Base-by-base conservation (phyloP, 805 yeast species). In the Suhomyces faveliae region DNA sequence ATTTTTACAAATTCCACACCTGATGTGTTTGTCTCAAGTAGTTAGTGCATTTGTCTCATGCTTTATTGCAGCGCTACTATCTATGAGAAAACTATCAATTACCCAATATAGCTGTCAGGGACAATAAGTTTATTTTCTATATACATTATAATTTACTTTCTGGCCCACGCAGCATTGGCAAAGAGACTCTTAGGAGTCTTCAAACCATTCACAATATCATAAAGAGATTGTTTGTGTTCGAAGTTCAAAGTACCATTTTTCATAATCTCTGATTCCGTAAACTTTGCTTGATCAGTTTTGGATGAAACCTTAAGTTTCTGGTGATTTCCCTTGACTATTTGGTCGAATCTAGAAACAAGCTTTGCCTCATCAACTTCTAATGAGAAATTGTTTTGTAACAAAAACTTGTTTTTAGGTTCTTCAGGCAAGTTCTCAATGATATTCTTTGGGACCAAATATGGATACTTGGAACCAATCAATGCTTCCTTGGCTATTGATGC, bases 401-500 rank as follows among this genome's bases (percentile, higher is more conserved):
- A 54, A 49, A 68, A 73, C 50, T 55, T 57, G 56, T 68, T 70
- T 35, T 33, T 38, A 35, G 55, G 61, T 41, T 48, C 48, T 23
- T 45, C 52, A 7, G 52, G 57, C 42, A 56, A 33, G 37, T 48
- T 42, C 23, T 67, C 66, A 35, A 73, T 60, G 35, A 72, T 55
- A 9, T 61, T 42, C 49, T 55, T 61, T 17, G 78, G 76, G 49
- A 73, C 57, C 49, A 57, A 56, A 59, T 63, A 73, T 4, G 78
- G 78, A 55, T 71, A 73, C 42, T 71, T 67, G 15, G 76, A 70
- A 39, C 60, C 60, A 42, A 68, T 49, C 51, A 73, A 64, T 24
- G 64, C 56, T 35, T 67, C 64, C 57, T 73, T 73, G 46, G 74
- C 61, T 42, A 73, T 64, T 40, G 76, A 68, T 2, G 76, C 72